Conservation (phyloP, 2,329 filamentous ascomycete genomes). For the Exophiala mesophila region DNA sequence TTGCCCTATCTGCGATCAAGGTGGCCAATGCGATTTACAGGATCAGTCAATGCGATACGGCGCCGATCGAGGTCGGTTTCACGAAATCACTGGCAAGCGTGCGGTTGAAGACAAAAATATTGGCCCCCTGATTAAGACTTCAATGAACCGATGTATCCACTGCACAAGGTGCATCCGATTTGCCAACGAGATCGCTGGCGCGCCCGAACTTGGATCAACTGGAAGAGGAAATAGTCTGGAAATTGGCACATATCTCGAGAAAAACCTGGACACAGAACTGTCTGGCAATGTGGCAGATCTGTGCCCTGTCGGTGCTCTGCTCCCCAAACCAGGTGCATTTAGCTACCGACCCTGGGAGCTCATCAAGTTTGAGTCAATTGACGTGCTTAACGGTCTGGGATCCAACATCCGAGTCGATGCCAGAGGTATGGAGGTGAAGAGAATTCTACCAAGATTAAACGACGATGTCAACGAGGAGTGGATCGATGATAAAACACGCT, state of each 20-base stretch:
- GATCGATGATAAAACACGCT: slow-evolving; percentile 98
- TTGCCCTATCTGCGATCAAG: slow-evolving; percentile 97
- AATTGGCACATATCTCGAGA: slow-evolving; percentile 96
- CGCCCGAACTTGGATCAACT: slow-evolving; percentile 87
- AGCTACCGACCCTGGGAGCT: slow-evolving; percentile 94
- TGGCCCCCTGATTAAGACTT: slow-evolving; percentile 95
- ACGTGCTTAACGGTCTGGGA: slow-evolving; percentile 86
- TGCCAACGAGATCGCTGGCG: slow-evolving; percentile 93
- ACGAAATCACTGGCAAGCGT: slow-evolving; percentile 92
- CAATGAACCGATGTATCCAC: slow-evolving; percentile 99
- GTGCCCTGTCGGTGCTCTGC: slow-evolving; percentile 93
- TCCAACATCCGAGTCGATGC: slow-evolving; percentile 94
- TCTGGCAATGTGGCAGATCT: slow-evolving; percentile 98
- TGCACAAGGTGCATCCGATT: slow-evolving; percentile 98
- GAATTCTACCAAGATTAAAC: slow-evolving; percentile 84
- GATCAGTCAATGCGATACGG: slow-evolving; percentile 99
- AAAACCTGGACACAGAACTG: slow-evolving; percentile 87
- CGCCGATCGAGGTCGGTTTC: slow-evolving; percentile 90
- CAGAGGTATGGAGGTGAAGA: slow-evolving; percentile 92
- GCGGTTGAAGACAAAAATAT: slow-evolving; percentile 99
- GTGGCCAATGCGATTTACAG: slow-evolving; percentile 97
- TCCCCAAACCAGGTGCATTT: slow-evolving; percentile 97
- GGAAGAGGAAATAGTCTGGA: slow-evolving; percentile 96
- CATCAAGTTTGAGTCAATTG: slow-evolving; percentile 91
- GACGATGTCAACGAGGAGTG: slow-evolving; percentile 99